phyloP scores from a whole-genome alignment of 2,329 filamentous ascomycete species.

The Alternaria arborescens region DNA sequence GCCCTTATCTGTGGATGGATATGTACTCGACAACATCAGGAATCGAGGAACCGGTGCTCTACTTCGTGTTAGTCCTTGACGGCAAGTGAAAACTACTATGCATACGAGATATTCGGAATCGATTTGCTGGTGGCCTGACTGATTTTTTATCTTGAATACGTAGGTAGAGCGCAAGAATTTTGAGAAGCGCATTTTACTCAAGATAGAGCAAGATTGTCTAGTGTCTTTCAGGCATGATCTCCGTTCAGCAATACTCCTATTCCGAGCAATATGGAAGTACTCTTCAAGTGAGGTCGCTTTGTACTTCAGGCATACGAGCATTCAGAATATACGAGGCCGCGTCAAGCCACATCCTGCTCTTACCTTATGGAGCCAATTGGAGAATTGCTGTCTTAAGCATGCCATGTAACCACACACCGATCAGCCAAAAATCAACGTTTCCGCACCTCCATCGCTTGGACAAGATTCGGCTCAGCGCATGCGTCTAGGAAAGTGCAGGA shows the following conservation, averaged over 20 bases:
- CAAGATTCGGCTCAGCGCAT: constrained; percentile 8
- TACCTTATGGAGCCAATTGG: background rate
- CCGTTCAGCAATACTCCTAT: background rate
- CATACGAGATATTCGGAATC: background rate
- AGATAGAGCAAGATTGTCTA: background rate
- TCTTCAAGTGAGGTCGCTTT: background rate
- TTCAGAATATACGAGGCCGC: background rate
- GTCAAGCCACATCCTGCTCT: background rate
- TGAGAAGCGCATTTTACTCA: background rate
- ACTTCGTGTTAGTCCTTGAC: background rate
- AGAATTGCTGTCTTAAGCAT: background rate
- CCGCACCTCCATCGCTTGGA: constrained; percentile 11
- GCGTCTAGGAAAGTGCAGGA: background rate
- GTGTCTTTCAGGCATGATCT: background rate
- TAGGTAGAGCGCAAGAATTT: background rate
- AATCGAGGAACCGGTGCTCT: background rate
- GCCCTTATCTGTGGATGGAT: background rate
- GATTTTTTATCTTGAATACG: background rate
- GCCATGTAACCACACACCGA: background rate
- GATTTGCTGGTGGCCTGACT: background rate
- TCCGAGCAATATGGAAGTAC: background rate
- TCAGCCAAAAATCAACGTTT: background rate
- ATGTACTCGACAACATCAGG: background rate
- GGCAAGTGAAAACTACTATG: background rate
- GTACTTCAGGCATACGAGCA: background rate